These are phyloP conservation scores for Lipomyces lipofer DNA, from an alignment of 805 yeast genomes.

Conservation along the genomic window DNA sequence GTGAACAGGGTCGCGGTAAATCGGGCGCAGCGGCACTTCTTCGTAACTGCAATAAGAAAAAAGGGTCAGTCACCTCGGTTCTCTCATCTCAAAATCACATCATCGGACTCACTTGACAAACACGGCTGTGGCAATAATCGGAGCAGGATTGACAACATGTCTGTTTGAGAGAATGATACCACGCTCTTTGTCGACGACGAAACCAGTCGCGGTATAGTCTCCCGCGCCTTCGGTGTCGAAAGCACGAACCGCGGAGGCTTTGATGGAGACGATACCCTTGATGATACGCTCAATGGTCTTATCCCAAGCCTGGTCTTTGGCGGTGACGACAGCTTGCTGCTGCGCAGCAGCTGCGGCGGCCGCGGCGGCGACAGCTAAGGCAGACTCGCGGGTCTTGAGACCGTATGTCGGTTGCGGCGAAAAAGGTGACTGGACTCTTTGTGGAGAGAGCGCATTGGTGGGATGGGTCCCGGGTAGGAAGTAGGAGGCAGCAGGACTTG, in stretches of 20 bases:
- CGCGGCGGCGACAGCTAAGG: neutral
- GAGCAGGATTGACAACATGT: conserved; percentile 30
- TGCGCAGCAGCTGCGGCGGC: conserved; percentile 10
- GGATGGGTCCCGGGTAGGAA: conserved; percentile 1
- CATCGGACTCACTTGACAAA: conserved; percentile 26
- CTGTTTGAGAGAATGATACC: conserved; percentile 30
- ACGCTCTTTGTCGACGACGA: conserved; percentile 28
- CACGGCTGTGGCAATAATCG: conserved; percentile 29
- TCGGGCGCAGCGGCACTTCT: conserved; percentile 29
- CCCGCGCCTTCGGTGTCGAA: conserved; percentile 30
- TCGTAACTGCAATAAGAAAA: conserved; percentile 17
- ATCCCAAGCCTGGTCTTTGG: conserved; percentile 27
- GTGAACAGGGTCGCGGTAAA: conserved; percentile 31
- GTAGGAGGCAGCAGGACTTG: neutral
- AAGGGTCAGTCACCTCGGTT: neutral
- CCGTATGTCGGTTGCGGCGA: conserved; percentile 6
- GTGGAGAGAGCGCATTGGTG: neutral
- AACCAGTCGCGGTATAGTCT: conserved; percentile 31
- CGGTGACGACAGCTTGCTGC: conserved; percentile 3
- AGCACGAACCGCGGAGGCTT: conserved; percentile 28
- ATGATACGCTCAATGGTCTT: conserved; percentile 28
- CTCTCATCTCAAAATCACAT: too few species aligned
- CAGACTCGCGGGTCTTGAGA: neutral
- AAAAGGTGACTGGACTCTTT: neutral
- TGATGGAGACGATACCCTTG: conserved; percentile 30